Conservation (phyloP, 176 grass and related monocot species). For the Oryza brachyantha region DNA sequence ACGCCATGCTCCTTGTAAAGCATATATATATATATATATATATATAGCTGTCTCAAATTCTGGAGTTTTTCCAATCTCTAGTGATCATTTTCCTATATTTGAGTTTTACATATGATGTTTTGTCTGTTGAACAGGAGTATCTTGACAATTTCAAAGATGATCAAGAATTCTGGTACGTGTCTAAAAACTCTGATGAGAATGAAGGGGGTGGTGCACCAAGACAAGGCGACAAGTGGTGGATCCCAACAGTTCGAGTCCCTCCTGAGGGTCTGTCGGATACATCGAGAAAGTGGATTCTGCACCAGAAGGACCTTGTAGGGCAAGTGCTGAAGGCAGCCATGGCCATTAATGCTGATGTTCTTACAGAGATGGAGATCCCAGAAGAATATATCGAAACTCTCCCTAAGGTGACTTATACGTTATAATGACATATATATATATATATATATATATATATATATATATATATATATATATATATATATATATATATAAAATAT, state of each 20-base stretch:
- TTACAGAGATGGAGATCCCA: conserved; percentile 70
- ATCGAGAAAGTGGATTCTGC: conserved; percentile 56
- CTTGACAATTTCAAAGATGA: conserved; percentile 59
- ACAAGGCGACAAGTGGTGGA: conserved; percentile 75
- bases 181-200: conserved; percentile 26
- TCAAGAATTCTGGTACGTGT: conserved; percentile 66
- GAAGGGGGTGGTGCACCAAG: conserved; percentile 30
- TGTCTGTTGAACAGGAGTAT: conserved; percentile 44
- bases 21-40: no score
- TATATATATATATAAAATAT: neutral
- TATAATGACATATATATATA: no score
- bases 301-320: conserved; percentile 70
- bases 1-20: conserved; percentile 84
- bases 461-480: no score
- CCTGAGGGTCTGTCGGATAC: conserved; percentile 48
- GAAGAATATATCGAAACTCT: conserved; percentile 65
- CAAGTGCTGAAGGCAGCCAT: conserved; percentile 84
- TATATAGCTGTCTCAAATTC: neutral
- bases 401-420: conserved; percentile 59
- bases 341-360: conserved; percentile 70
- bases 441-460: no score
- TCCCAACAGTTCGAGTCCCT: conserved; percentile 72
- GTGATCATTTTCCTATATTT: neutral
- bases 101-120: neutral
- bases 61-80: neutral